A percentile compares a stretch with the other conserved stretches of the same genome.
These are phyloP conservation scores for Penicillium thymicola DNA, from an alignment of 2,329 filamentous ascomycete species.

Conservation along the genomic window DNA sequence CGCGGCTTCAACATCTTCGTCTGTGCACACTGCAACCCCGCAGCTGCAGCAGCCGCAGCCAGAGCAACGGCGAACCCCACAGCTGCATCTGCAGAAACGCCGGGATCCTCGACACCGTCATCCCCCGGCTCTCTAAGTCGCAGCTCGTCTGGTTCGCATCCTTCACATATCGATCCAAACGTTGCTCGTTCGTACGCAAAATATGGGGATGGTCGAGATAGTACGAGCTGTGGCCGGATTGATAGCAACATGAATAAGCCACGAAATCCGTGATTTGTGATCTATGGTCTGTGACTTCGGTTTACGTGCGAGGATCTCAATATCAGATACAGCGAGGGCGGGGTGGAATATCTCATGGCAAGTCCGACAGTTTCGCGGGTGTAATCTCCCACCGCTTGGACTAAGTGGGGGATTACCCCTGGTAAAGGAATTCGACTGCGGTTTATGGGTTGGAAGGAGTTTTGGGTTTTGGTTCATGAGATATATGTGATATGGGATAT, in stretches of 20 bases:
- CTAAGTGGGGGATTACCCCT: neutral
- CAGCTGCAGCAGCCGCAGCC: constrained; percentile 14
- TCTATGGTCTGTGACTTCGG: constrained; percentile 5
- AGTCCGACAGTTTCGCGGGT: neutral
- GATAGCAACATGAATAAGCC: constrained; percentile 9
- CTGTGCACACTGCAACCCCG: constrained; percentile 32
- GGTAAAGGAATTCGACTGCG: neutral
- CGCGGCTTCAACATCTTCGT: constrained; percentile 32
- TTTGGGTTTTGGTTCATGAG: neutral
- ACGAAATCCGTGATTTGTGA: constrained; percentile 16
- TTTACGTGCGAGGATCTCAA: neutral
- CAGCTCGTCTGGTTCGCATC: constrained; percentile 28
- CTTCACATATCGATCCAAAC: constrained; percentile 17
- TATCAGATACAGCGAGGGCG: neutral
- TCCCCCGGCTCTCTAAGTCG: constrained; percentile 27
- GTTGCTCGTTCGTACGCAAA: constrained; percentile 11
- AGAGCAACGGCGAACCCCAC: constrained; percentile 14
- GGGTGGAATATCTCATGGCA: neutral
- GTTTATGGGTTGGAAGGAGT: neutral
- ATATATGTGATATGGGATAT: neutral
- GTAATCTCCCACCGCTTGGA: neutral
- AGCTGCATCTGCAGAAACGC: constrained; percentile 19
- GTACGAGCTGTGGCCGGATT: constrained; percentile 20
- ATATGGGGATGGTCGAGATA: constrained; percentile 15
- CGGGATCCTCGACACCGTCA: constrained; percentile 20